Conservation (phyloP, 495 filamentous ascomycete genomes). For the Articulospora tetracladia region DNA sequence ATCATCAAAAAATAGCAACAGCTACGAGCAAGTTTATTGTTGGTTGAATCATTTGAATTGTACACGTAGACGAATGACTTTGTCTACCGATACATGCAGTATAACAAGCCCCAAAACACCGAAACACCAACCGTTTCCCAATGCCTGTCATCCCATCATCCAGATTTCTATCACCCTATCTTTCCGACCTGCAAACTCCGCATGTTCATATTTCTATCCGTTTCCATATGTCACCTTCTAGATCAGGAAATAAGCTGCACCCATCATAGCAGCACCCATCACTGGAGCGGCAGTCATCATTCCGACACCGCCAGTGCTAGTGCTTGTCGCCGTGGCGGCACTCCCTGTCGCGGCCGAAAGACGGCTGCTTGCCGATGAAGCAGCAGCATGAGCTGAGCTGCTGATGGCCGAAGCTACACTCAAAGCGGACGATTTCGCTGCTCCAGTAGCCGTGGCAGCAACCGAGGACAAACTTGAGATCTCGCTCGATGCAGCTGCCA, state of each 20-base stretch:
- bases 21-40: too few relatives aligned
- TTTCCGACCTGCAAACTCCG: too few relatives aligned
- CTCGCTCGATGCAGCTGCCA: neutral
- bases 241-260: constrained; percentile 14
- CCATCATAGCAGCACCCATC: constrained; percentile 6
- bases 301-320: neutral
- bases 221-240: neutral
- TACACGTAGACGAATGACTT: too few relatives aligned
- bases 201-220: too few relatives aligned
- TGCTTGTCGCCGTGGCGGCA: neutral
- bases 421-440: neutral
- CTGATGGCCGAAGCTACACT: neutral
- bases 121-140: too few relatives aligned
- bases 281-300: constrained; percentile 10
- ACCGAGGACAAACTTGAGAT: constrained; percentile 4
- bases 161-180: too few relatives aligned
- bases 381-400: neutral
- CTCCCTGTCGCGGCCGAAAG: neutral
- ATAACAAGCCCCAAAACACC: too few relatives aligned
- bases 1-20: too few relatives aligned
- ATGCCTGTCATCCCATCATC: too few relatives aligned
- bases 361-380: neutral
- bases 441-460: constrained; percentile 10
- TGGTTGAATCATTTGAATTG: too few relatives aligned
- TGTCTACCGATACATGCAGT: too few relatives aligned